These are phyloP conservation scores for Saturnispora hagleri DNA, from an alignment of 805 yeast species.

Conservation along the genomic window DNA sequence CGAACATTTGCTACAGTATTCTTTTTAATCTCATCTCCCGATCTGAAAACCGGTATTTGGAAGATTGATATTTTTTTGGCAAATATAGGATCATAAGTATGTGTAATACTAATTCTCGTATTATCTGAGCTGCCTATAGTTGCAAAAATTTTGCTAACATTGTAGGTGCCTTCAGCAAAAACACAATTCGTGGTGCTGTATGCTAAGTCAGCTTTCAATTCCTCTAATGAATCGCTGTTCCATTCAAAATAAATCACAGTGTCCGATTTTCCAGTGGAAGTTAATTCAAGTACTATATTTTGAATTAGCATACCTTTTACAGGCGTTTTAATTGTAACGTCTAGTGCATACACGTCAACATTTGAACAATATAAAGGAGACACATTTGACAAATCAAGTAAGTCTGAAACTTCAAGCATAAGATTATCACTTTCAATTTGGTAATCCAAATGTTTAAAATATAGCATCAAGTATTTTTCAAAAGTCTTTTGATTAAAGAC, in stretches of 20 bases:
- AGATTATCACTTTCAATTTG: not conserved
- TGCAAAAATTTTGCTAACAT: slow-evolving; percentile 3
- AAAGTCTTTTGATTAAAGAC: slow-evolving; percentile 1
- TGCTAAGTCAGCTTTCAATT: not conserved
- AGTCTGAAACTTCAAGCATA: not conserved
- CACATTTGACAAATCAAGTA: not conserved
- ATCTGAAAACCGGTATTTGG: not conserved
- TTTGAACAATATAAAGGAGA: slow-evolving; percentile 27
- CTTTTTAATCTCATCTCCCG: not conserved
- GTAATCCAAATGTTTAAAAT: not conserved
- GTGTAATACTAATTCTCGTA: not conserved
- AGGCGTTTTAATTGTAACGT: slow-evolving; percentile 26
- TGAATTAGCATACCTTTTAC: not conserved
- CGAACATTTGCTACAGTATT: slow-evolving; percentile 18
- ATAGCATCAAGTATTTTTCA: not conserved
- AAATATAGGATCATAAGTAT: not conserved
- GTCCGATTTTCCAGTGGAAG: not conserved
- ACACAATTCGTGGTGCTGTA: slow-evolving; percentile 1
- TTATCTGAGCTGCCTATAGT: not conserved
- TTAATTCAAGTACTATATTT: slow-evolving; percentile 1
- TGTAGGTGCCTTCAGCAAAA: slow-evolving; percentile 2
- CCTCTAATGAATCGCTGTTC: not conserved
- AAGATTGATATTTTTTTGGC: not conserved
- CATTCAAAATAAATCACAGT: slow-evolving; percentile 2
- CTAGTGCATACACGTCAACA: slow-evolving; percentile 32